Evolutionary conservation across 805 yeast genomes (phyloP), one percentile per base, ranked within the genome.

Genomic region (Danielia oregonensis): DNA sequence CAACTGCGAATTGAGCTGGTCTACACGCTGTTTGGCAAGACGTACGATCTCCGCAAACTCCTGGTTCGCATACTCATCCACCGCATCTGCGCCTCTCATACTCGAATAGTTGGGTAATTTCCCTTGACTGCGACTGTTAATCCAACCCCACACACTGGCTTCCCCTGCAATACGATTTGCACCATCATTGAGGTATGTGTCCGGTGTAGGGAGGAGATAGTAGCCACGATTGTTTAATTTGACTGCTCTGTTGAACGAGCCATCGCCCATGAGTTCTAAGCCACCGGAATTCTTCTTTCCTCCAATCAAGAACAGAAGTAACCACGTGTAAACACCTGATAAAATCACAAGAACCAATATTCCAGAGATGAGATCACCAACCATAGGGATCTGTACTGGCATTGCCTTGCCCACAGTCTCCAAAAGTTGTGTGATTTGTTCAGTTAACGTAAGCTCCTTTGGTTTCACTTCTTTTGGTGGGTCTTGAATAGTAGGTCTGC

Each of bases 131-230:
- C 51, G 37, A 13, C 36, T 32, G 13, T 29, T 29, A 5, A 48
- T 35, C 50, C 50, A 48, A 16, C 43, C 38, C 52, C 52, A 48
- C 32, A 48, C 28, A 14, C 32, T 29, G 3, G 42, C 40, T 16
- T 39, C 43, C 6, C 24, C 26, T 16, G 19, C 27, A 7, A 18
- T 17, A 8, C 30, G 13, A 13, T 27, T 29, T 12, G 32, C 33
- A 15, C 32, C 32, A 28, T 39, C 35, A 14, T 30, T 21, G 7
- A 47, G 39, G 26, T 36, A 40, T 6, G 37, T 26, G 6, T 45
- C 50, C 30, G 35, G 36, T 2, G 42, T 28, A 4, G 50, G 44
- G 14, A 40, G 19, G 9, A 40, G 26, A 17, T 29, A 30, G 26
- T 29, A 40, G 18, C 32, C 29, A 23, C 36, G 21, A 28, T 37